Conservation (phyloP, 495 filamentous ascomycete species). For the Neurospora tetrasperma region DNA sequence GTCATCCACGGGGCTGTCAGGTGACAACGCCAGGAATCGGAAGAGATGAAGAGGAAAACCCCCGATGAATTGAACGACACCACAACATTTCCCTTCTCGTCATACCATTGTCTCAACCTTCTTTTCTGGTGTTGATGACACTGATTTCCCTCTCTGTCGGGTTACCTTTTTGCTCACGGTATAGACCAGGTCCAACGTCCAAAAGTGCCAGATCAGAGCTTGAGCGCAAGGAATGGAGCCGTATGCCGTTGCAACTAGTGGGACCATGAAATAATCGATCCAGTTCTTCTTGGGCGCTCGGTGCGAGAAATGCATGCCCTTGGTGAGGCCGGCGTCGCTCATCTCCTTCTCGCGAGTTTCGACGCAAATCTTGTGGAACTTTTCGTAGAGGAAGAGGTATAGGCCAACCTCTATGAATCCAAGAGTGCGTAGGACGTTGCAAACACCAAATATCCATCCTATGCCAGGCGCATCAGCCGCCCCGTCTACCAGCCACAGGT, state of each 20-base stretch:
- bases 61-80: neutral
- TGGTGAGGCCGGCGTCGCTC: conserved; percentile 46
- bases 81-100: neutral
- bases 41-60: conserved; percentile 2
- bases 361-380: conserved; percentile 49
- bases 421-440: conserved; percentile 44
- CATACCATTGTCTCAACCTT: conserved; percentile 33
- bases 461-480: conserved; percentile 38
- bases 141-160: conserved; percentile 35
- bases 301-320: conserved; percentile 48
- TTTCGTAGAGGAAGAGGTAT: conserved; percentile 52
- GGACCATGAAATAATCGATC: conserved; percentile 47
- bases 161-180: conserved; percentile 55
- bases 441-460: conserved; percentile 43
- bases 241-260: conserved; percentile 50
- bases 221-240: conserved; percentile 52
- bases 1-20: neutral
- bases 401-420: conserved; percentile 51
- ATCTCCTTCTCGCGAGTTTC: conserved; percentile 50
- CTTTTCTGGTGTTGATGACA: conserved; percentile 6
- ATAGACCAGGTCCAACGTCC: conserved; percentile 55
- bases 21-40: conserved; percentile 7
- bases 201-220: conserved; percentile 56
- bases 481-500: conserved; percentile 37
- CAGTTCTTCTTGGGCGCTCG: conserved; percentile 42